These are phyloP conservation scores for Neodidymelliopsis sp. DNA, from an alignment of 2,329 filamentous ascomycete species.

Conservation along the genomic window DNA sequence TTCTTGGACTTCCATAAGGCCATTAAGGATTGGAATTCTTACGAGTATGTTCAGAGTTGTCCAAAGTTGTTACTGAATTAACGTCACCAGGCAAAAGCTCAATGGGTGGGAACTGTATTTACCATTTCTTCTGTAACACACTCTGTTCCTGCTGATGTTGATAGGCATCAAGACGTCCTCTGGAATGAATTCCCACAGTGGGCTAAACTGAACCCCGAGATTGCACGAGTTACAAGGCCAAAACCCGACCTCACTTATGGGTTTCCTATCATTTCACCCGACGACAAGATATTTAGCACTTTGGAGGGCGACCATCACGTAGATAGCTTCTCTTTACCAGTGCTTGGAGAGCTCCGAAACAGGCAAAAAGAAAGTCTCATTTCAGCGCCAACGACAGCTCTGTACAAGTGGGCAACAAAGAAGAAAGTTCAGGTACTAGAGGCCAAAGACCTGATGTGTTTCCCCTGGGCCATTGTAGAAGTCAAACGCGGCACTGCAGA, in stretches of 20 bases:
- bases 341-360: slow-evolving; percentile 12
- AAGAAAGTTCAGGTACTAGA: background rate
- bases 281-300: background rate
- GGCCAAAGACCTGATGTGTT: slow-evolving; percentile 19
- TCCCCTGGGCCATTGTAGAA: slow-evolving; percentile 27
- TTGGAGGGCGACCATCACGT: background rate
- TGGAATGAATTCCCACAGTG: background rate
- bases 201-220: background rate
- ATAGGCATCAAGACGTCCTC: background rate
- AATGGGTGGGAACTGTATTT: background rate
- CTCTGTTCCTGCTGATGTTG: background rate
- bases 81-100: background rate
- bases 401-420: background rate
- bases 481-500: slow-evolving; percentile 4
- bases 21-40: background rate
- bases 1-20: background rate
- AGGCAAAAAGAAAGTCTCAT: background rate
- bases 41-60: background rate
- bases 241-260: slow-evolving; percentile 24
- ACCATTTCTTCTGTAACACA: background rate
- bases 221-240: slow-evolving; percentile 11
- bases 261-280: slow-evolving; percentile 15
- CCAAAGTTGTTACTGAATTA: background rate
- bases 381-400: slow-evolving; percentile 16
- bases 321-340: slow-evolving; percentile 12